Evolutionary conservation across 176 grass and related monocot species (phyloP).

Genomic region (Tillandsia fasciculata): DNA sequence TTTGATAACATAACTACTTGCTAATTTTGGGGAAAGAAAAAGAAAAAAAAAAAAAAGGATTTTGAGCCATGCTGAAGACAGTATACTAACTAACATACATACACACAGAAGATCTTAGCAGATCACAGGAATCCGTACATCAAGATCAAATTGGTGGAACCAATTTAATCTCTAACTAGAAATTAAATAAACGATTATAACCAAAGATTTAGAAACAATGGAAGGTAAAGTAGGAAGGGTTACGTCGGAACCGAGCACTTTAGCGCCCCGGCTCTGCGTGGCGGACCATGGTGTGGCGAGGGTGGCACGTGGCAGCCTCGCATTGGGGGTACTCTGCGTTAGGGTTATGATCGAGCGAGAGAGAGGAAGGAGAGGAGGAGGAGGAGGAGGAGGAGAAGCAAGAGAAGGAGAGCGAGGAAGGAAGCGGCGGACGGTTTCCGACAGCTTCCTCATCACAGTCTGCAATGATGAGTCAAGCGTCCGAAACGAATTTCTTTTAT

Average conservation of each 20-base stretch:
- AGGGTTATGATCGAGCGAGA: slow-evolving; percentile 19
- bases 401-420: slow-evolving; percentile 2
- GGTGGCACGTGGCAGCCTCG: slow-evolving; percentile 9
- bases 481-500: background rate
- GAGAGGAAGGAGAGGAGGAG: background rate
- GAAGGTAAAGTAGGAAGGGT: background rate
- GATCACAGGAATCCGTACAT: too few relatives aligned
- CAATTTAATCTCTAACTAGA: background rate
- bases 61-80: too few relatives aligned
- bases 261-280: slow-evolving; percentile 51
- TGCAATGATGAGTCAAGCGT: slow-evolving; percentile 28
- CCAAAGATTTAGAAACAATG: background rate
- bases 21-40: too few relatives aligned
- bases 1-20: too few relatives aligned
- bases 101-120: too few relatives aligned
- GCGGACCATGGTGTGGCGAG: slow-evolving; percentile 47
- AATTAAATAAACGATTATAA: background rate
- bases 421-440: slow-evolving; percentile 31
- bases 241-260: slow-evolving; percentile 70
- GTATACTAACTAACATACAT: too few relatives aligned
- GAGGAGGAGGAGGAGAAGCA: background rate
- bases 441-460: slow-evolving; percentile 27
- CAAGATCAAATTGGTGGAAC: background rate
- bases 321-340: background rate
- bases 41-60: too few relatives aligned